Base-by-base conservation (phyloP, 257 asterid species). In the Penstemon newberryi region DNA sequence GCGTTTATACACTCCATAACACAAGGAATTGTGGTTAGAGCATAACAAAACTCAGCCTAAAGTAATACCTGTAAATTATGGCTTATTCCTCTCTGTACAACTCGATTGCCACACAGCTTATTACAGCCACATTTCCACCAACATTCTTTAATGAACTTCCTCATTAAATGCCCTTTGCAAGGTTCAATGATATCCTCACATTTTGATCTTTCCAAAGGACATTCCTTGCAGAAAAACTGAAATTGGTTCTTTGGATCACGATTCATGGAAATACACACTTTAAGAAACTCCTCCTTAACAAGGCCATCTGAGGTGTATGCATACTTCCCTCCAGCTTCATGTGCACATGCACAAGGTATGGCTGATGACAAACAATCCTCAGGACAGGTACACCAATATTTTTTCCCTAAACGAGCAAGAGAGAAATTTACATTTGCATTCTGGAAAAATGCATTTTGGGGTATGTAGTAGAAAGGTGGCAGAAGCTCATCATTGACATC, bases 61-160 rank as follows among this genome's bases (percentile, higher is more conserved):
- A 77, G 18, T 58, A 64, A 12, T 65, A 90, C 99, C 97, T 91
- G 97, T 73, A 94, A 77, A 55, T 70, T 82, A 77, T 79, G 80
- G 52, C 72, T 87, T 64, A 94, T 89, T 56, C 99, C 99, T 75
- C 96, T 80, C 77, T 94, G 99, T 38, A 94, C 99, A 55, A 91
- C 95, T 66, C 99, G 92, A 74, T 91, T 94, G 73, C 99, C 99
- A 70, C 99, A 94, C 40, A 73, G 86, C 60, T 77, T 83, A 70
- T 73, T 59, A 75, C 99, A 94, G 53, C 99, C 99, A 75, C 99
- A 94, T 75, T 89, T 91, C 78, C 73, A 83, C 99, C 97, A 94
- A 67, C 99, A 94, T 77, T 94, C 99, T 74, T 89, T 91, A 56
- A 94, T 82, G 77, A 94, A 91, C 69, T 70, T 87, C 74, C 96